Evolutionary conservation across 805 yeast species (phyloP), one percentile per base, ranked within the genome.

Genomic region (Jamesozyma hellenica): DNA sequence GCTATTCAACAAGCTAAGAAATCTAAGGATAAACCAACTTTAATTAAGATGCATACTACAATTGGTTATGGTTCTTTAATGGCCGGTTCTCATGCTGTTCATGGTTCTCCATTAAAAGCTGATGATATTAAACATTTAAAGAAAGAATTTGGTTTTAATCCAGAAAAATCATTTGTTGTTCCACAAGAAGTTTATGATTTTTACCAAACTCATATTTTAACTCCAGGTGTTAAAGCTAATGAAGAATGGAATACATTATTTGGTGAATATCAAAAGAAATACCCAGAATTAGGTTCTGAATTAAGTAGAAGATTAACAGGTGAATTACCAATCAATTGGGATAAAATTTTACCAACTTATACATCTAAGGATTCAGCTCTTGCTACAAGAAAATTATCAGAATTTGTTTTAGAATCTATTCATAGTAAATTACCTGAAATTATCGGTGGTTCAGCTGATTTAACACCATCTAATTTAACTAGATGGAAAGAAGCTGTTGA

Each of bases 401-500:
- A 90, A 73, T 71, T 71, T 51, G 85, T 80, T 31, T 68, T 90
- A 56, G 70, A 73, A 52, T 65, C 69, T 48, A 65, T 90, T 53
- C 71, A 72, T 54, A 71, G 71, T 18, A 74, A 52, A 34, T 50
- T 90, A 39, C 97, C 97, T 41, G 96, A 87, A 72, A 69, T 90
- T 48, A 68, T 90, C 59, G 96, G 96, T 70, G 98, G 98, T 60
- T 88, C 97, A 51, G 98, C 98, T 43, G 98, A 90, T 69, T 77
- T 90, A 70, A 90, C 97, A 43, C 94, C 94, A 52, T 90, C 97
- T 42, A 92, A 90, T 77, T 75, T 86, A 71, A 88, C 97, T 59
- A 79, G 92, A 74, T 77, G 90, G 73, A 63, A 74, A 55, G 79
- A 69, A 47, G 85, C 94, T 46, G 75, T 75, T 50, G 95, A 88